These are phyloP conservation scores for Cymbomonas tetramitiformis DNA, from an alignment of 139 green algal species.

Conservation along the genomic window DNA sequence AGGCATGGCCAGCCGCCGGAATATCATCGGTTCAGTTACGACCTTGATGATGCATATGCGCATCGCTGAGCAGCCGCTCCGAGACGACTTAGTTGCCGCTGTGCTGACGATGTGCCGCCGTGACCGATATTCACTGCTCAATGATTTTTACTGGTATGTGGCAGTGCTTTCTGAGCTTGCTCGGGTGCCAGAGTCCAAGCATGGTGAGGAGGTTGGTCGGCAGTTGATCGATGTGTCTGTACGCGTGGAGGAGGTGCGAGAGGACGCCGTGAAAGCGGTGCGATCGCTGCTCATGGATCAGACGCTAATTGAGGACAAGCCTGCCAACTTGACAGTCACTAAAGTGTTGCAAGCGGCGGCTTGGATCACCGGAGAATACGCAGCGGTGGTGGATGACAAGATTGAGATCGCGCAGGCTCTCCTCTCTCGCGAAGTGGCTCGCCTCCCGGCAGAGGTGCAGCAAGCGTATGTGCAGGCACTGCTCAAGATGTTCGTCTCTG, in stretches of 20 bases:
- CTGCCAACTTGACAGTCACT: constrained; percentile 4
- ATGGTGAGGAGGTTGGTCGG: constrained; percentile 20
- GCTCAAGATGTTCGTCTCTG: constrained; percentile 10
- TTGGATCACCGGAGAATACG: constrained; percentile 34
- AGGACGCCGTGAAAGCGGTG: constrained; percentile 13
- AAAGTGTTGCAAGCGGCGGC: constrained; percentile 22
- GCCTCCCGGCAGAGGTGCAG: constrained; percentile 1
- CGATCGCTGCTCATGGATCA: constrained; percentile 1
- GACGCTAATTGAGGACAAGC: constrained; percentile 1
- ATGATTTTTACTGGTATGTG: constrained; percentile 32
- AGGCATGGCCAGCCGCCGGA: constrained; percentile 9
- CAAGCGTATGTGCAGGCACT: constrained; percentile 4
- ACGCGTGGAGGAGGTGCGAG: constrained; percentile 15
- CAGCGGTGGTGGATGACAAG: constrained; percentile 3
- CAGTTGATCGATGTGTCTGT: constrained; percentile 30
- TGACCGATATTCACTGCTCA: constrained; percentile 26
- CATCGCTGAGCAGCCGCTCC: constrained; percentile 6
- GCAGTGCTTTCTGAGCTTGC: constrained; percentile 26
- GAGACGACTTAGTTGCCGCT: constrained; percentile 19
- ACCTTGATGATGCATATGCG: constrained; percentile 3
- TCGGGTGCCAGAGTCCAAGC: constrained; percentile 10
- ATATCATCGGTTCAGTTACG: constrained; percentile 6
- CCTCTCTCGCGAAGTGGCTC: not conserved
- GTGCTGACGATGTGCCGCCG: constrained; percentile 27
- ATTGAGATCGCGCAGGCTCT: not conserved